phyloP scores from a whole-genome alignment of 2,329 filamentous ascomycete species.

The Talaromyces sp. region DNA sequence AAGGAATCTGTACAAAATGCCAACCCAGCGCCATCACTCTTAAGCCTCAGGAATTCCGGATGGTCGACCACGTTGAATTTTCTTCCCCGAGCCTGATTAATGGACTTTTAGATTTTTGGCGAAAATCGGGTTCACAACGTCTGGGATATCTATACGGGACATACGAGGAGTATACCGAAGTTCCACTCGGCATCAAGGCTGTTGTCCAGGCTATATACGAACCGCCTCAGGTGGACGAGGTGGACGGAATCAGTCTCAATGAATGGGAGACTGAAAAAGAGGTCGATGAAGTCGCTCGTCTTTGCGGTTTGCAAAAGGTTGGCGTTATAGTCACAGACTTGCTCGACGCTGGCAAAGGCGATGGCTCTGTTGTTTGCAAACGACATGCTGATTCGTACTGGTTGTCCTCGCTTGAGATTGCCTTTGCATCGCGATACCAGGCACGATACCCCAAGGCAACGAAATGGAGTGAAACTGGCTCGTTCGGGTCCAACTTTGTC shows the following conservation, averaged over 20 bases:
- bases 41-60: slow-evolving; percentile 88
- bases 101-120: slow-evolving; percentile 87
- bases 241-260: slow-evolving; percentile 79
- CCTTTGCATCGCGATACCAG: slow-evolving; percentile 82
- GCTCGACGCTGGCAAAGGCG: slow-evolving; percentile 70
- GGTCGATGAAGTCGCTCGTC: slow-evolving; percentile 71
- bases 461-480: slow-evolving; percentile 94
- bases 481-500: slow-evolving; percentile 93
- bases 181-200: slow-evolving; percentile 90
- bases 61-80: slow-evolving; percentile 98
- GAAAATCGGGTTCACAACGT: slow-evolving; percentile 76
- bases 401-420: slow-evolving; percentile 85
- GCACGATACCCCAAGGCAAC: slow-evolving; percentile 82
- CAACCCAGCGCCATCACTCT: slow-evolving; percentile 95
- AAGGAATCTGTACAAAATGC: slow-evolving; percentile 96
- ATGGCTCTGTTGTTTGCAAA: slow-evolving; percentile 89
- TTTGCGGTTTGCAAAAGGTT: slow-evolving; percentile 82
- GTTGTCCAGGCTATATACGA: slow-evolving; percentile 97
- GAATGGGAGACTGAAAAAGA: slow-evolving; percentile 82
- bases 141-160: slow-evolving; percentile 87
- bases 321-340: slow-evolving; percentile 95
- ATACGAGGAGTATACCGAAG: slow-evolving; percentile 85
- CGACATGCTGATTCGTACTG: slow-evolving; percentile 94
- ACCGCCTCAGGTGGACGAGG: slow-evolving; percentile 82
- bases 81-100: slow-evolving; percentile 80